Evolutionary conservation across 768 basidiomycete genomes (phyloP), one percentile per base, ranked within the genome.

Genomic region (Termitomyces sp.): DNA sequence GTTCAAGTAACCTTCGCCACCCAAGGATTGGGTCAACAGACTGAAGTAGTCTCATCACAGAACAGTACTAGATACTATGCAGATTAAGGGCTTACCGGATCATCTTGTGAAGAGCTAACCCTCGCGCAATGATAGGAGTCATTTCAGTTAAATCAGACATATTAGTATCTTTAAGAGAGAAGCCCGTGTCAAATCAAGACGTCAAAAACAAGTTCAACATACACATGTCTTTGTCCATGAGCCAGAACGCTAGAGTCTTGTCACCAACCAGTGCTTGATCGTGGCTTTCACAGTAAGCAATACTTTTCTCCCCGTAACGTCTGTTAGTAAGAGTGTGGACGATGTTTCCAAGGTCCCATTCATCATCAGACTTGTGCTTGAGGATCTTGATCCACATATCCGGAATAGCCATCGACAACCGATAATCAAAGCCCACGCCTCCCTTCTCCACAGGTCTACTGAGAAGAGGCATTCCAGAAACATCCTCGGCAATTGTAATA

Each of bases 191-290:
- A 28, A 50, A 38, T 30, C 28, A 18, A 50, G 20, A 16, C 30
- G 38, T n/a, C 14, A 26, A n/a, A 44, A n/a, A 3, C 57, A 61
- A 50, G 55, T 50, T 50, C 20, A 36, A 78, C 85, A 66, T 79
- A 95, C 95, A 98, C 97, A 99, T 99, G 74, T 98, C 97, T 75
- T 96, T 96, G 74, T 99, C 97, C 97, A 99, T 99, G 59, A 98
- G 74, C 97, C 97, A 99, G 75, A 99, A 99, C 4, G 97, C 97
- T 48, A 99, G 68, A 3, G 96, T 98, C 79, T 99, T 99, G 77
- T 99, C 97, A 13, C 97, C 97, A 0, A 99, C 97, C 32, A 99
- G 82, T 14, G 97, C 96, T 71, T 99, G 97, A 73, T 98, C 96
- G 64, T 98, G 97, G 66, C 91, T 94, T 75, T 99, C 97, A 54